These are phyloP conservation scores for Curvularia sp. DNA, from an alignment of 2,329 filamentous ascomycete species.

Conservation along the genomic window DNA sequence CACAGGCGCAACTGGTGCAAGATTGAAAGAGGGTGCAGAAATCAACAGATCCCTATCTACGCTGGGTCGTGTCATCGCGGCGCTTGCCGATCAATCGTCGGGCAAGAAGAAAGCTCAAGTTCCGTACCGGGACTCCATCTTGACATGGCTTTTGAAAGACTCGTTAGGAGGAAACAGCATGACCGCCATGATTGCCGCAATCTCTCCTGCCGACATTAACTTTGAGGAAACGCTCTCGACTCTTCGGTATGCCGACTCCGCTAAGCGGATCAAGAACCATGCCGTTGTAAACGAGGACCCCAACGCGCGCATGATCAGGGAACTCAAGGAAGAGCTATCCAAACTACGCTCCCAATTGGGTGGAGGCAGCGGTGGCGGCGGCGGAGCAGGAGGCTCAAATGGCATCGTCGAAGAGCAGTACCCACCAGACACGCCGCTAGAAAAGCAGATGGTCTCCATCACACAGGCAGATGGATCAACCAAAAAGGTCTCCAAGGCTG, in stretches of 20 bases:
- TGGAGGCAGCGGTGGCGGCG: conserved; percentile 53
- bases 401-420: conserved; percentile 76
- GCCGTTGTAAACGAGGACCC: conserved; percentile 99
- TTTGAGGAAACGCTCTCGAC: conserved; percentile 98
- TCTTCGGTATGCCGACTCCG: conserved; percentile 93
- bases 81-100: conserved; percentile 86
- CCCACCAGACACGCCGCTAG: conserved; percentile 86
- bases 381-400: conserved; percentile 37
- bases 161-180: conserved; percentile 97
- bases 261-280: conserved; percentile 99
- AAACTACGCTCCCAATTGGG: conserved; percentile 84
- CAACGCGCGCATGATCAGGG: conserved; percentile 97
- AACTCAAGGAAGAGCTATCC: conserved; percentile 92
- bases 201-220: conserved; percentile 98
- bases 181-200: conserved; percentile 99
- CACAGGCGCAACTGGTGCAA: conserved; percentile 92
- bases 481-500: conserved; percentile 97
- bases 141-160: conserved; percentile 97
- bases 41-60: conserved; percentile 98
- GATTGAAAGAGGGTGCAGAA: conserved; percentile 95
- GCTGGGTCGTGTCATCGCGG: conserved; percentile 94
- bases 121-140: conserved; percentile 93
- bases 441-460: conserved; percentile 96
- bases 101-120: conserved; percentile 84
- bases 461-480: conserved; percentile 82